Evolutionary conservation across 1,139 yeast species (phyloP), one percentile per base, ranked within the genome.

Genomic region (Yamadazyma conglobata): DNA sequence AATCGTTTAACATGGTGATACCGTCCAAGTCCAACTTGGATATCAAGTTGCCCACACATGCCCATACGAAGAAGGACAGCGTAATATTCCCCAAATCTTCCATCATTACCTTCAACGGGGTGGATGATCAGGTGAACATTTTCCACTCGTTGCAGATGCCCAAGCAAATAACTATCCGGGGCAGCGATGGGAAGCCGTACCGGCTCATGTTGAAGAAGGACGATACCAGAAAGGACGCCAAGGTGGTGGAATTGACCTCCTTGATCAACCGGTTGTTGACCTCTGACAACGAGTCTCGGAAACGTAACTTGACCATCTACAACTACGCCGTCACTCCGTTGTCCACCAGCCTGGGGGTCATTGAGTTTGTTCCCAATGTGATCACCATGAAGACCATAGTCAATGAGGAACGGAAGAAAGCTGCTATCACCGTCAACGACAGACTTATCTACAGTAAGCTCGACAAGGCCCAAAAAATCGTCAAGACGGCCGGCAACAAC

Each of bases 201-300:
- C 73, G 80, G 19, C 68, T 93, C 17, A 70, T 93, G 63, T 81
- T 95, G 43, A 93, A 93, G 53, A 74, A 80, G 40, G 99, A 93
- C 54, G 98, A 93, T 58, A 80, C 94, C 8, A 65, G 98, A 43
- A 94, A 93, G 52, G 99, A 93, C 61, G 94, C 96, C 4, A 83
- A 95, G 44, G 76, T 91, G 29, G 86, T 91, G 74, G 97, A 93
- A 47, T 82, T 93, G 45, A 88, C 96, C 0, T 77, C 88, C 1
- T 83, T 89, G 59, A 79, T 91, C 52, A 91, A 89, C 47, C 73
- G 87, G 40, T 55, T 91, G 22, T 62, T 93, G 32, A 58, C 67
- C 15, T 68, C 72, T 19, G 84, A 85, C 48, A 70, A 73, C 10
- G 95, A 81, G 34, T 80, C 96, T 0, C 70, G 82, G 28, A 78